Evolutionary conservation across 2,329 filamentous ascomycete species (phyloP).

Genomic region (Fusarium continuum): DNA sequence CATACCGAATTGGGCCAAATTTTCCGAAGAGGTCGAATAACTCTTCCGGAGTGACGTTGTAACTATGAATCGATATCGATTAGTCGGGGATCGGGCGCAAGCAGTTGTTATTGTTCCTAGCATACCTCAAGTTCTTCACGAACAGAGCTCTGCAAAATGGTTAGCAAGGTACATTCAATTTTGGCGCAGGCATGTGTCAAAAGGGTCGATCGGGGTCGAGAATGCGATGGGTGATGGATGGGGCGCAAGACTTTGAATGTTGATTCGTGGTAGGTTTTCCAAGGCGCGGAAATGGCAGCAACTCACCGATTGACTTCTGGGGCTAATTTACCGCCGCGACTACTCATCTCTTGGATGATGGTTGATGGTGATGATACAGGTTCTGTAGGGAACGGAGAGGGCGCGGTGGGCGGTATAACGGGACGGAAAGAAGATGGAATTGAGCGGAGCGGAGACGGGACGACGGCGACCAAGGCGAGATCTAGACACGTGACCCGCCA

Average conservation of each 20-base stretch:
- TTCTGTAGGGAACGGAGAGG: slow-evolving; percentile 44
- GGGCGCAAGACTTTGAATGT: slow-evolving; percentile 20
- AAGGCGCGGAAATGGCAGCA: slow-evolving; percentile 8
- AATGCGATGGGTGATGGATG: slow-evolving; percentile 16
- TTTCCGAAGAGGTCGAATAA: slow-evolving; percentile 99
- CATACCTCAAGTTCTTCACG: slow-evolving; percentile 98
- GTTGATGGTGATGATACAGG: slow-evolving; percentile 45
- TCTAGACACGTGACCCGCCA: slow-evolving; percentile 43
- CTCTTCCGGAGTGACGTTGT: slow-evolving; percentile 98
- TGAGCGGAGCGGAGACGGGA: slow-evolving; percentile 46
- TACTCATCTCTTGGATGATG: slow-evolving; percentile 85
- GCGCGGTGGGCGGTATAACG: slow-evolving; percentile 40
- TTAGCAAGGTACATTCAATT: slow-evolving; percentile 47
- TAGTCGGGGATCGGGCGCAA: slow-evolving; percentile 35
- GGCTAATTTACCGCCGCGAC: slow-evolving; percentile 95
- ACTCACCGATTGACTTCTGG: slow-evolving; percentile 96
- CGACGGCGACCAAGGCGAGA: slow-evolving; percentile 42
- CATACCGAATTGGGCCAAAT: slow-evolving; percentile 93
- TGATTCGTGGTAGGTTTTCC: slow-evolving; percentile 17
- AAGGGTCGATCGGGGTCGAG: neutral
- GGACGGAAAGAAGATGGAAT: slow-evolving; percentile 42
- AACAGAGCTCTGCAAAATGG: slow-evolving; percentile 84
- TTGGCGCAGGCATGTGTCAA: neutral
- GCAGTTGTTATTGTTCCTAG: slow-evolving; percentile 31
- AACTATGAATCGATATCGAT: slow-evolving; percentile 76